Evolutionary conservation across 495 filamentous ascomycete genomes (phyloP).

Genomic region (Xylaria telfairii): DNA sequence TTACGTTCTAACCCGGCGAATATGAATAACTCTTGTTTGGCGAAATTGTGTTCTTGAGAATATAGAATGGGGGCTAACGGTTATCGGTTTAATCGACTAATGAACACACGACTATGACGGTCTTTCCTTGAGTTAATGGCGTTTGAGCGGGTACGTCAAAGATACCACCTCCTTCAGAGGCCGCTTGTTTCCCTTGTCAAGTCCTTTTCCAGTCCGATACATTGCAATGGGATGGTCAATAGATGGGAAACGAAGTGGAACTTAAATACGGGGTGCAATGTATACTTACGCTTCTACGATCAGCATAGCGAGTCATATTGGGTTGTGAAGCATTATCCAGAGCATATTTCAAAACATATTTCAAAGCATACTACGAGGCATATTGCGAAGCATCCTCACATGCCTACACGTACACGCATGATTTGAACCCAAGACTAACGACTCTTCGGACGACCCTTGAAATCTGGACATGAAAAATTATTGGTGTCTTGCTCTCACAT

Average conservation of each 20-base stretch:
- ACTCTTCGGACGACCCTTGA: not conserved
- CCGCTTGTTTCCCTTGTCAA: conserved; percentile 8
- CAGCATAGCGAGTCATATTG: not conserved
- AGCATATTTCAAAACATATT: not conserved
- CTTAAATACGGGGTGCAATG: not conserved
- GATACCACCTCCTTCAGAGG: conserved; percentile 14
- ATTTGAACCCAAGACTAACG: not conserved
- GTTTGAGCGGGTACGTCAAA: conserved; percentile 3
- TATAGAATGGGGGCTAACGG: conserved; percentile 1
- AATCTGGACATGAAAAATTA: too few relatives aligned
- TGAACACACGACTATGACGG: conserved; percentile 16
- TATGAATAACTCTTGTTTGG: not conserved
- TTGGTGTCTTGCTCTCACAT: not conserved
- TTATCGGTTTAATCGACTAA: conserved; percentile 3
- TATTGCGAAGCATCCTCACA: not conserved
- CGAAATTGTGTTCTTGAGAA: conserved; percentile 9
- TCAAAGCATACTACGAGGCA: not conserved
- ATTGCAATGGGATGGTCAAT: conserved; percentile 16
- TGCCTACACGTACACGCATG: not conserved
- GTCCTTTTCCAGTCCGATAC: not conserved
- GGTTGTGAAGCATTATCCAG: too few relatives aligned
- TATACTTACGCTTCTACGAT: not conserved
- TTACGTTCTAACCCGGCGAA: conserved; percentile 49
- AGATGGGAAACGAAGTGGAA: conserved; percentile 12
- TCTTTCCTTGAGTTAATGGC: conserved; percentile 19